Conservation (phyloP, 768 basidiomycete species). For the Suillus subluteus region DNA sequence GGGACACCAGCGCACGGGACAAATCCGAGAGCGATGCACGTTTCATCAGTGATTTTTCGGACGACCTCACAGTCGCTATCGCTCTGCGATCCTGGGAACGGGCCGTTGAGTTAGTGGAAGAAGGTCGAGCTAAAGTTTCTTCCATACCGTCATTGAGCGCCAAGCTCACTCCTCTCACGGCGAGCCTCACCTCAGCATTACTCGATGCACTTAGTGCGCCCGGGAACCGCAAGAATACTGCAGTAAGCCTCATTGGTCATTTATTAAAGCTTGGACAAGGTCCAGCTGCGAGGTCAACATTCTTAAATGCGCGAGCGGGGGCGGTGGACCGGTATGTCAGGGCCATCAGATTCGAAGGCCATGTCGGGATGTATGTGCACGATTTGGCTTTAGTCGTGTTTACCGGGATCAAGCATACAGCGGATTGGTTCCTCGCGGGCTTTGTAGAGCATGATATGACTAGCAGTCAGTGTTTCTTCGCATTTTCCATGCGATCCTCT, state of each 20-base stretch:
- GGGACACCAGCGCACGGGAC: slow-evolving; percentile 60
- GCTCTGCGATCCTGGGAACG: slow-evolving; percentile 87
- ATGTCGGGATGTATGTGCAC: slow-evolving; percentile 81
- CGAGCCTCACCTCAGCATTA: slow-evolving; percentile 69
- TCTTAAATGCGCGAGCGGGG: slow-evolving; percentile 76
- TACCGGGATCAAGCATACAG: slow-evolving; percentile 94
- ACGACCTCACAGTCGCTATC: slow-evolving; percentile 89
- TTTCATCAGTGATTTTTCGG: slow-evolving; percentile 91
- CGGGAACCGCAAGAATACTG: slow-evolving; percentile 75
- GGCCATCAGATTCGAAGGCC: slow-evolving; percentile 88
- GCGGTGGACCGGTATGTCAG: slow-evolving; percentile 79
- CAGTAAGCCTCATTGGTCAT: slow-evolving; percentile 71
- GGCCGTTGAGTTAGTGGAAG: slow-evolving; percentile 82
- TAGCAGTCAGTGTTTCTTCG: slow-evolving; percentile 62
- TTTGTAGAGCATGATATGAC: slow-evolving; percentile 96
- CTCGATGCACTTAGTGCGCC: slow-evolving; percentile 75
- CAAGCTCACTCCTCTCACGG: slow-evolving; percentile 69
- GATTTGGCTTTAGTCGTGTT: slow-evolving; percentile 90
- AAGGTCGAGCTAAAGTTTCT: slow-evolving; percentile 72
- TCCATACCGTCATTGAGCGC: slow-evolving; percentile 54
- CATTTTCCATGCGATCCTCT: not conserved
- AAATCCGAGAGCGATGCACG: slow-evolving; percentile 80
- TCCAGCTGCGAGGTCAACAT: slow-evolving; percentile 79
- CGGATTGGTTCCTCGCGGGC: slow-evolving; percentile 96
- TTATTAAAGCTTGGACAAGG: slow-evolving; percentile 77